Evolutionary conservation across 1,284 basidiomycete genomes (phyloP).

Genomic region (Ganoderma lingzhi): DNA sequence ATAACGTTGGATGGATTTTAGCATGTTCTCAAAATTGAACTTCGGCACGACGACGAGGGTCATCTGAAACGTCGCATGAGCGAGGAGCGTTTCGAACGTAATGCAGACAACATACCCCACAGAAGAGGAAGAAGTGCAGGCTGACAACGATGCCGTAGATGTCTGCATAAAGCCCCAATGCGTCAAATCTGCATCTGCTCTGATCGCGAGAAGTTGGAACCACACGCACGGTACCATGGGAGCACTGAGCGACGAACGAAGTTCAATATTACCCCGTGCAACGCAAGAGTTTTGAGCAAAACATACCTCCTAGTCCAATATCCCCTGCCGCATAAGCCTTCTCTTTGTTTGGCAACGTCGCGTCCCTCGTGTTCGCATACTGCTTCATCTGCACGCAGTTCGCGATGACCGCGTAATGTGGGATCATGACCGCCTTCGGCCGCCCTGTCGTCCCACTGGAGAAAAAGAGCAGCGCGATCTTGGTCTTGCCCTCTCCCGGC

Average conservation of each 20-base stretch:
- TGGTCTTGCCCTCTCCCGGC: constrained; percentile 71
- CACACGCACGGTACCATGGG: constrained; percentile 46
- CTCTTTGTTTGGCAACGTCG: constrained; percentile 38
- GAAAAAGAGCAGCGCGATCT: constrained; percentile 79
- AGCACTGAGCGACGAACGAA: constrained; percentile 34
- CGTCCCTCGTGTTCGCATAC: constrained; percentile 44
- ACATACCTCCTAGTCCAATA: constrained; percentile 49
- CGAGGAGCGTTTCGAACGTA: background rate
- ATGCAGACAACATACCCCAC: constrained; percentile 50
- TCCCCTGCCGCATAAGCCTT: constrained; percentile 61
- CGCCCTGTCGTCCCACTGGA: constrained; percentile 87
- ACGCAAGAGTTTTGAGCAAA: background rate
- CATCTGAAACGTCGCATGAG: constrained; percentile 31
- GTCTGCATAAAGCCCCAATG: constrained; percentile 49
- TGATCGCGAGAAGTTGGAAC: background rate
- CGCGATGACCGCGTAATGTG: constrained; percentile 62
- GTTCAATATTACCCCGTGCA: background rate
- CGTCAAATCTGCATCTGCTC: background rate
- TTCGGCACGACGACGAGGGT: constrained; percentile 71
- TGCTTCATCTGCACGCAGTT: constrained; percentile 71
- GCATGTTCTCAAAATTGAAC: constrained; percentile 73
- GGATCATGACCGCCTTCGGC: constrained; percentile 59
- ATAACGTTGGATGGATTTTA: constrained; percentile 71
- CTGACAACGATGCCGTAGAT: constrained; percentile 78
- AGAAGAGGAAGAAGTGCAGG: constrained; percentile 64